These are phyloP conservation scores for Trichoderma cornu-damae DNA, from an alignment of 2,329 filamentous ascomycete genomes.

Conservation along the genomic window DNA sequence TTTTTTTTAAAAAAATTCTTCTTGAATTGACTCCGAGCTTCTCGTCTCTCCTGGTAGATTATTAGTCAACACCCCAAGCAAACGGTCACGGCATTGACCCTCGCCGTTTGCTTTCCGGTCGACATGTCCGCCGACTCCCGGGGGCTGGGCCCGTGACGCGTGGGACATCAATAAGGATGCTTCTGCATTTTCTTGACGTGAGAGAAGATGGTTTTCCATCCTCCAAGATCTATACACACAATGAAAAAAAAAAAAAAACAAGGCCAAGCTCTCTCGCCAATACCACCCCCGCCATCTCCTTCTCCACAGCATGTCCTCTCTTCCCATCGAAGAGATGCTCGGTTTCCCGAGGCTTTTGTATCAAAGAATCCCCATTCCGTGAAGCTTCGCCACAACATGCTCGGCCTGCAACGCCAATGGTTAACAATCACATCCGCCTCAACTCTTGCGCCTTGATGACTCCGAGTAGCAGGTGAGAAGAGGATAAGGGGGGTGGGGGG, in stretches of 20 bases:
- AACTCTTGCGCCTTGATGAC: conserved; percentile 4
- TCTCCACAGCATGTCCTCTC: conserved; percentile 28
- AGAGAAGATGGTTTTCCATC: conserved; percentile 41
- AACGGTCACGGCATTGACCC: background rate
- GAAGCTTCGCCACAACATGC: conserved; percentile 28
- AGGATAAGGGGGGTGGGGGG: too few species aligned
- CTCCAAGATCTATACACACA: conserved; percentile 43
- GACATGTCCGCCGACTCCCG: background rate
- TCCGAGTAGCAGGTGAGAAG: conserved; percentile 12
- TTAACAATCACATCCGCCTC: conserved; percentile 29
- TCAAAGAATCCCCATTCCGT: conserved; percentile 30
- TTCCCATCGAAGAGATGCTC: conserved; percentile 34
- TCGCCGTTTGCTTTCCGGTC: background rate
- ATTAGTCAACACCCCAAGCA: conserved; percentile 6
- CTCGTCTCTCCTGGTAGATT: background rate
- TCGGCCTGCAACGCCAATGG: conserved; percentile 25
- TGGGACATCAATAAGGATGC: background rate
- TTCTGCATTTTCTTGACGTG: conserved; percentile 36
- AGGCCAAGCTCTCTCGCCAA: conserved; percentile 22
- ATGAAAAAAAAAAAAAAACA: conserved; percentile 31
- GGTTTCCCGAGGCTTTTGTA: conserved; percentile 28
- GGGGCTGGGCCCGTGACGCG: background rate
- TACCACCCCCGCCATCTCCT: conserved; percentile 19
- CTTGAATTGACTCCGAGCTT: conserved; percentile 2
- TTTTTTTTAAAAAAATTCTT: background rate